Evolutionary conservation across 768 basidiomycete genomes (phyloP).

Genomic region (Fomitopsis serialis): DNA sequence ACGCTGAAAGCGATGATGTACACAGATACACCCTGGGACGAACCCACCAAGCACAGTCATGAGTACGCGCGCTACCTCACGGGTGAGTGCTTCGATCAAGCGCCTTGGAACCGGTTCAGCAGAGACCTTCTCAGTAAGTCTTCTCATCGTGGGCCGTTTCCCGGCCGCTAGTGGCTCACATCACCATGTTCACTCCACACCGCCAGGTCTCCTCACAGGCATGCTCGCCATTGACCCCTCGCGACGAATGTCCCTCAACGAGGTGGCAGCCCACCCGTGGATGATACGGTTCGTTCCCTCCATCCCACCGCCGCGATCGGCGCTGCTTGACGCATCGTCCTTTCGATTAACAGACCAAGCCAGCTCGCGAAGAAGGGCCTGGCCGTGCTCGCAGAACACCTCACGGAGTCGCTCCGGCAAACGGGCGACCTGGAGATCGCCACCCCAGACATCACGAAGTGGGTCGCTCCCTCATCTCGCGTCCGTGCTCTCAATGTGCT

Average conservation of each 20-base stretch:
- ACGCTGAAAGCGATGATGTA: neutral
- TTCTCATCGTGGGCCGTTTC: conserved; percentile 12
- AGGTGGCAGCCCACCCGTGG: conserved; percentile 67
- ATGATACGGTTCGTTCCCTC: conserved; percentile 48
- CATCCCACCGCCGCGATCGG: neutral
- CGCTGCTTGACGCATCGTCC: conserved; percentile 1
- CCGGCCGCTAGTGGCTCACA: neutral
- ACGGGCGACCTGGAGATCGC: conserved; percentile 76
- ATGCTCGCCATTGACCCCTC: conserved; percentile 70
- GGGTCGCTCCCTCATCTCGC: conserved; percentile 8
- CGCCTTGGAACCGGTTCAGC: conserved; percentile 75
- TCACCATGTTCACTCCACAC: conserved; percentile 1
- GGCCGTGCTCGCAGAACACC: conserved; percentile 55
- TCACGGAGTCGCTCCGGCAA: conserved; percentile 61
- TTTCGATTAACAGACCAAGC: conserved; percentile 48
- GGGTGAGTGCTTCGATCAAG: conserved; percentile 67
- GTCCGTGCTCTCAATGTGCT: neutral
- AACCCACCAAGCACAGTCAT: conserved; percentile 72
- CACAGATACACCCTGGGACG: conserved; percentile 96
- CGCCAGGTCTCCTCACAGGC: conserved; percentile 65
- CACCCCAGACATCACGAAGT: conserved; percentile 45
- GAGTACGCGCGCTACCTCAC: conserved; percentile 76
- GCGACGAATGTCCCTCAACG: conserved; percentile 58
- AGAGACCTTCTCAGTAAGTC: conserved; percentile 56
- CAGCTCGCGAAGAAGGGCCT: conserved; percentile 54